phyloP scores from a whole-genome alignment of 345 rosid genomes.

The Hibiscus syriacus region DNA sequence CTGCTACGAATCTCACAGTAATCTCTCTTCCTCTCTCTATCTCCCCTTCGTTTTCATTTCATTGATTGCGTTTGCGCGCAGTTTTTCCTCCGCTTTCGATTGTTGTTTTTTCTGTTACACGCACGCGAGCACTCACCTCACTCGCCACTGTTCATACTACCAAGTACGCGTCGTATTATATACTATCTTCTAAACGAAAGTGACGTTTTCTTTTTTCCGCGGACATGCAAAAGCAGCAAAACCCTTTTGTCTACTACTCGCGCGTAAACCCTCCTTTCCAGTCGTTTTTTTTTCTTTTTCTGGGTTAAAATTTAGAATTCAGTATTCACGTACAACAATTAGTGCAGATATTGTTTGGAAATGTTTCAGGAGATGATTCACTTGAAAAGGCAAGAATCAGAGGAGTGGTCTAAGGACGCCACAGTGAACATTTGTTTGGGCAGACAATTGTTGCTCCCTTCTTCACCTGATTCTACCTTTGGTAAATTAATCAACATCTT shows the following conservation, averaged over 20 bases:
- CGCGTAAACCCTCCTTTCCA: not conserved
- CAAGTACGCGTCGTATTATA: not conserved
- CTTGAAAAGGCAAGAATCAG: constrained; percentile 2
- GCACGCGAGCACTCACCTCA: constrained; percentile 1
- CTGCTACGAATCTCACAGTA: constrained; percentile 4
- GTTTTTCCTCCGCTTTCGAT: not conserved
- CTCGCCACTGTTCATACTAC: not conserved
- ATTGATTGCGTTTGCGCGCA: not conserved
- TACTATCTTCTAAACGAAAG: not conserved
- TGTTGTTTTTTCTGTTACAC: not conserved
- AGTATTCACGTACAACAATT: not conserved
- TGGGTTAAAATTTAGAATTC: no score
- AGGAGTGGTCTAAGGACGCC: not conserved
- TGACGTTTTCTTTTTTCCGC: constrained; percentile 3
- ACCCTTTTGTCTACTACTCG: not conserved
- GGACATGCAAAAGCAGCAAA: not conserved
- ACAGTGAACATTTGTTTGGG: not conserved
- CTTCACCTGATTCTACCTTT: not conserved
- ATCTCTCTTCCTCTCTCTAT: no score
- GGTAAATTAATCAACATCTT: not conserved
- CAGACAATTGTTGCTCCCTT: constrained; percentile 8
- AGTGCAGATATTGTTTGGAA: not conserved
- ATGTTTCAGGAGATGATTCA: not conserved
- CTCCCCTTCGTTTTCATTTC: no score
- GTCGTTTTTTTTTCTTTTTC: no score